Evolutionary conservation across 164 flowering plant species (phyloP), one percentile per base, ranked within the genome.

Genomic region (Buxus sempervirens): DNA sequence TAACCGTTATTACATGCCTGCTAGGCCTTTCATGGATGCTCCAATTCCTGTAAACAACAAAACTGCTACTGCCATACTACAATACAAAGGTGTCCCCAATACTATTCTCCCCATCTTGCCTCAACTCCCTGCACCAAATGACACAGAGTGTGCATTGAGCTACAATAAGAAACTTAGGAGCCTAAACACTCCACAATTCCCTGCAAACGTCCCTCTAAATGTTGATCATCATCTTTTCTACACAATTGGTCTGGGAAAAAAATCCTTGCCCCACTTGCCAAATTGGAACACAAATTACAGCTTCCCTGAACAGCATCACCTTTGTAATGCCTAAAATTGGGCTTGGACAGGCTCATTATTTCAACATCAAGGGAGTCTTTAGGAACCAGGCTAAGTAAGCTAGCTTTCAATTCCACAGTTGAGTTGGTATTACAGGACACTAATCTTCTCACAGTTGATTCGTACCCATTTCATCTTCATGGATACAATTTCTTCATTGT

Each of bases 401-500:
- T 73, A 0, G 62, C 61, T 0, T 77, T 62, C 57, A 75, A 75
- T 58, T 65, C 73, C 0, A 77, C 73, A 0, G 76, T 77, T 21
- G 79, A 77, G 69, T 21, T 77, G 38, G 74, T 77, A n/a, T 41
- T 77, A 45, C 79, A 77, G 54, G 76, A 73, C 27, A 72, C 79
- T 21, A 77, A 77, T 26, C 56, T 77, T 15, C 32, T 77, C 1
- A 41, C 68, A 0, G 79, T 77, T 4, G 79, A 77, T 26, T 72
- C 79, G 1, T 76, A 77, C 54, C 79, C 79, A 5, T 72, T 77
- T 54, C 79, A 77, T 60, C 76, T 77, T 23, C 79, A 77, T 55
- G 79, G 79, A 5, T 73, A 69, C 54, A 77, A 77, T 49, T 77
- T 77, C 63, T 77, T 77, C 24, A 74, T 77, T 4, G 79, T 77